Conservation (phyloP, 768 basidiomycete genomes). For the Scleroderma citrinum region DNA sequence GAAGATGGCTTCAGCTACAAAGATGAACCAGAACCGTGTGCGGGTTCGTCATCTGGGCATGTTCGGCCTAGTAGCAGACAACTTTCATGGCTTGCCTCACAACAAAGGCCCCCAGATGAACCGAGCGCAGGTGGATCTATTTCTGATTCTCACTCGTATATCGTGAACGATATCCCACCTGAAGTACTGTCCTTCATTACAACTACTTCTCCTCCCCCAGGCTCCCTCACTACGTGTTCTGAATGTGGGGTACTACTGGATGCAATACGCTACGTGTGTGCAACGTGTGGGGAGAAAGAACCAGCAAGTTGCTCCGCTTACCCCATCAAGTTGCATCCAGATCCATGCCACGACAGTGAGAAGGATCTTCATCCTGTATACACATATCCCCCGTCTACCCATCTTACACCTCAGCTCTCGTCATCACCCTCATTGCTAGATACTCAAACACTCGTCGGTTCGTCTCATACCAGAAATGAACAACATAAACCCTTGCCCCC, state of each 20-base stretch:
- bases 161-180: constrained; percentile 36
- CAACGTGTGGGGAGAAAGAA: constrained; percentile 77
- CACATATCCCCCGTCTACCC: constrained; percentile 33
- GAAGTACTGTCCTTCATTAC: constrained; percentile 51
- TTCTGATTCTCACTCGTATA: constrained; percentile 11
- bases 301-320: constrained; percentile 28
- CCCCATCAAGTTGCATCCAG: constrained; percentile 7
- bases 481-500: constrained; percentile 42
- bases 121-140: constrained; percentile 6
- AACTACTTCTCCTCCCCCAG: constrained; percentile 45
- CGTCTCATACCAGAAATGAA: constrained; percentile 12
- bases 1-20: constrained; percentile 42
- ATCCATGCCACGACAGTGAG: constrained; percentile 44
- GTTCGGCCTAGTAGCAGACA: constrained; percentile 64
- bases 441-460: constrained; percentile 8
- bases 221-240: constrained; percentile 74
- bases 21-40: constrained; percentile 25
- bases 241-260: constrained; percentile 71
- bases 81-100: constrained; percentile 56
- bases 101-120: constrained; percentile 34
- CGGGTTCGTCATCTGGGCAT: constrained; percentile 25
- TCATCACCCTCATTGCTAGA: constrained; percentile 15
- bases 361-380: constrained; percentile 19
- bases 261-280: constrained; percentile 85
- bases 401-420: constrained; percentile 21